Percentiles rank a stretch among this genome's conserved stretches.
Conservation (phyloP, 1,284 basidiomycete genomes). For the Fomitopsis betulina region DNA sequence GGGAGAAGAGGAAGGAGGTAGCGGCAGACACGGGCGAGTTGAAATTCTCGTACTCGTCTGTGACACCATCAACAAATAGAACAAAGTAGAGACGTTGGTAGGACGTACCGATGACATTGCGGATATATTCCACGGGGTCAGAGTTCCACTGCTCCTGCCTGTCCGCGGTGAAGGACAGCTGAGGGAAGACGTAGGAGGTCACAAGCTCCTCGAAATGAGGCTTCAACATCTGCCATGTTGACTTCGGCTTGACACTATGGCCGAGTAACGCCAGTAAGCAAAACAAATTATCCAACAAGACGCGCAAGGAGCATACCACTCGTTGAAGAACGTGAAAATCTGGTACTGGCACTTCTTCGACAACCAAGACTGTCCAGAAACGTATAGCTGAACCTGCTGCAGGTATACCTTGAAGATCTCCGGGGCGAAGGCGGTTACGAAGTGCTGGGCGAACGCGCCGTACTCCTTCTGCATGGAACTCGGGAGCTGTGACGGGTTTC, state of each 20-base stretch:
- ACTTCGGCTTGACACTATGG: constrained; percentile 79
- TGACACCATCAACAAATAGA: not conserved
- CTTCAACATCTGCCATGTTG: constrained; percentile 81
- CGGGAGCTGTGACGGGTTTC: constrained; percentile 82
- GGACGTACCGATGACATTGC: constrained; percentile 59
- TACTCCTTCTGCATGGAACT: constrained; percentile 67
- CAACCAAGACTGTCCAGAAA: constrained; percentile 71
- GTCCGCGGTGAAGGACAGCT: constrained; percentile 69
- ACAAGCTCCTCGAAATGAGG: constrained; percentile 76
- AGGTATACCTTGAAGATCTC: constrained; percentile 81
- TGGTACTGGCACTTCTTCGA: constrained; percentile 79
- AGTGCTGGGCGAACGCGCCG: constrained; percentile 69
- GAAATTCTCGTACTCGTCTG: constrained; percentile 79
- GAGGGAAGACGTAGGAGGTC: constrained; percentile 79
- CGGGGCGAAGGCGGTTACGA: constrained; percentile 74
- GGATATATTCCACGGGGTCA: constrained; percentile 79
- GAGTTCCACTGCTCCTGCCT: constrained; percentile 69
- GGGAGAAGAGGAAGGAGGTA: constrained; percentile 71
- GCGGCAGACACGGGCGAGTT: constrained; percentile 73
- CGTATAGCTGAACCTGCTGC: constrained; percentile 68
- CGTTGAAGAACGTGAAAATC: constrained; percentile 78
- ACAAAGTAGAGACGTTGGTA: not conserved
- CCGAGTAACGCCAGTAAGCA: constrained; percentile 1
- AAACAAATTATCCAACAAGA: not conserved
- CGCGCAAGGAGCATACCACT: constrained; percentile 54